Base-by-base conservation (phyloP, 495 filamentous ascomycete genomes). In the Clavariopsis aquatica region DNA sequence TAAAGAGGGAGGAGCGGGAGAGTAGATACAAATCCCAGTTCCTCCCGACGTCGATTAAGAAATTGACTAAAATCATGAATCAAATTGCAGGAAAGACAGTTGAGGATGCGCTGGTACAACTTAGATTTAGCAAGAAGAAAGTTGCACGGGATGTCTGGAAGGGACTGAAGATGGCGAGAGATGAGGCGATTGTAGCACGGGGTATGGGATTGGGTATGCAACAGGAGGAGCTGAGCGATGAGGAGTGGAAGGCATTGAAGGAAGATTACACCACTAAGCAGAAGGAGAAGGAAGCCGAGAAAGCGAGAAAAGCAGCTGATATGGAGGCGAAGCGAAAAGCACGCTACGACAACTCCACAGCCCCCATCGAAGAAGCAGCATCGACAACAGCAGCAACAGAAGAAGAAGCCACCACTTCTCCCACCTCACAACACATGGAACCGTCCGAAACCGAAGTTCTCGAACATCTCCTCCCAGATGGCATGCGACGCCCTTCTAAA, bases 101-200 rank as follows among this genome's bases (percentile, higher is more conserved):
- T 69, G 91, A 90, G 45, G 93, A 98, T 29, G 94, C 94, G 15
- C 90, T 98, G 62, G 76, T 88, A 66, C 94, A 98, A 82, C 96
- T 98, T 93, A 85, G 87, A 36, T 96, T 92, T 77, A 91, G 86
- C 76, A 89, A 90, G 83, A 98, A 98, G 85, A 93, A 91, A 81
- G 90, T 85, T 52, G 91, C 94, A 12, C 80, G 82, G 72, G 90
- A 96, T 70, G 89, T 97, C 15, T 73, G 82, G 58, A 83, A 81
- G 67, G 89, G 94, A 76, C 80, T 98, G 19, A 81, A 91, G 73
- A 76, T 86, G 55, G 92, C 94, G 7, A 83, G 86, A 62, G 87
- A 93, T 72, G 75, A 83, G 68, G 94, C 94, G 52, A 78, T 96
- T 61, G 88, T 89, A 52, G 81, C 80, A 72, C 80, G 84, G 52